phyloP scores from a whole-genome alignment of 2,329 filamentous ascomycete species.

The Pseudohalonectria lignicola region DNA sequence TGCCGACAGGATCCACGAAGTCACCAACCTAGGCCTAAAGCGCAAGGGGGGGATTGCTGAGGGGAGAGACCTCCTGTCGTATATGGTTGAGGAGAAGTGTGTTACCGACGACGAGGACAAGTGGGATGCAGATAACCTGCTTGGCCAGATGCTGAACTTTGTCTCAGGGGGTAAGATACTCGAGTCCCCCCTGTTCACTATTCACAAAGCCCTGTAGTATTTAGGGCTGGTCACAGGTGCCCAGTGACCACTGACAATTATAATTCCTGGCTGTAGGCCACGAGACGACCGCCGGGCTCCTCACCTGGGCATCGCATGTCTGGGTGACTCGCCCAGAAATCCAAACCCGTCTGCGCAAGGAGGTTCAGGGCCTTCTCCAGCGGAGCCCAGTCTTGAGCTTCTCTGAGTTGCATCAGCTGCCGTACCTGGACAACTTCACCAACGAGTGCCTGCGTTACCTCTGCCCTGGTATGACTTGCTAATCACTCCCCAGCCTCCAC shows the following conservation, averaged over 20 bases:
- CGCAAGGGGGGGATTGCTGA: neutral
- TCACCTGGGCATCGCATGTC: conserved; percentile 20
- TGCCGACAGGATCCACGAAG: conserved; percentile 14
- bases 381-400: conserved; percentile 13
- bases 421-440: conserved; percentile 22
- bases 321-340: conserved; percentile 18
- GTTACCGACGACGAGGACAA: neutral
- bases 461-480: conserved; percentile 14
- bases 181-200: too few relatives aligned
- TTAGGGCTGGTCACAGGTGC: too few relatives aligned
- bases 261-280: too few relatives aligned
- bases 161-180: conserved; percentile 5
- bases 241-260: too few relatives aligned
- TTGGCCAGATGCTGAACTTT: conserved; percentile 11
- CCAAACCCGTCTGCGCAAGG: conserved; percentile 17
- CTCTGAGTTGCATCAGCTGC: conserved; percentile 10
- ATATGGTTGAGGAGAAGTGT: conserved; percentile 12
- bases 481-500: neutral
- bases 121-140: neutral
- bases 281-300: conserved; percentile 19
- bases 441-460: conserved; percentile 21
- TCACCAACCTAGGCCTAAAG: conserved; percentile 14
- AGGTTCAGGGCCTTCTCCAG: conserved; percentile 24
- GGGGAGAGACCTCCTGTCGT: conserved; percentile 13
- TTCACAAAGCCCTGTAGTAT: too few relatives aligned